Evolutionary conservation across 2,329 filamentous ascomycete species (phyloP).

Genomic region (Hymenoscyphus linearis): DNA sequence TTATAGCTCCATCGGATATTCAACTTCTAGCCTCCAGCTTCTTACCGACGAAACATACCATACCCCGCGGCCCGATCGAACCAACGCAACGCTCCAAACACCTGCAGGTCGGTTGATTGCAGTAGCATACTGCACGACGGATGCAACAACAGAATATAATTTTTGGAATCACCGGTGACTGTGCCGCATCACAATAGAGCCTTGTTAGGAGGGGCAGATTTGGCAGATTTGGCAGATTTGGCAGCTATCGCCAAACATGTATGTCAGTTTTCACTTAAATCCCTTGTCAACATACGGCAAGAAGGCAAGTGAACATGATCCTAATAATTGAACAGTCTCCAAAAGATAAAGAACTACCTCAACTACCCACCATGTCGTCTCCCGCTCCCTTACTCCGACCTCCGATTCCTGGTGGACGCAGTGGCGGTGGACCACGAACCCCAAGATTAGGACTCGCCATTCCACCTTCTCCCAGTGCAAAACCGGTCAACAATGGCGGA

Average conservation of each 20-base stretch:
- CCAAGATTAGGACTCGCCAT: conserved; percentile 74
- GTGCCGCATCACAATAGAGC: conserved; percentile 16
- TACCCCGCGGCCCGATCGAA: conserved; percentile 4
- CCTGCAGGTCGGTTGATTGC: conserved; percentile 18
- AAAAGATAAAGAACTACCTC: conserved; percentile 14
- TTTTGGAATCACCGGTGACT: conserved; percentile 19
- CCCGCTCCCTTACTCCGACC: conserved; percentile 33
- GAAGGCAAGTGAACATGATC: conserved; percentile 3
- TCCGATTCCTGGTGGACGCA: conserved; percentile 33
- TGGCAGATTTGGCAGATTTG: conserved; percentile 14
- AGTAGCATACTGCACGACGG: conserved; percentile 18
- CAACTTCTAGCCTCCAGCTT: background rate
- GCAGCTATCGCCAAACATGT: conserved; percentile 15
- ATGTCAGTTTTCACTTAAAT: conserved; percentile 10
- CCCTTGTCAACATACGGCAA: background rate
- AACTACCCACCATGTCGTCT: conserved; percentile 31
- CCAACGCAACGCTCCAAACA: conserved; percentile 6
- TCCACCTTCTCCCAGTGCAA: conserved; percentile 76
- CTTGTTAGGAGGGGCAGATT: conserved; percentile 9
- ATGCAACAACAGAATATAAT: conserved; percentile 25
- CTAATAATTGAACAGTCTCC: conserved; percentile 22
- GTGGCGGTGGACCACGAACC: conserved; percentile 27
- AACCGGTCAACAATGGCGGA: conserved; percentile 52
- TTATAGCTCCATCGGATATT: background rate
- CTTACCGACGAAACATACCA: conserved; percentile 3